These are phyloP conservation scores for Hanseniaspora occidentalis DNA, from an alignment of 805 yeast genomes.

Conservation along the genomic window DNA sequence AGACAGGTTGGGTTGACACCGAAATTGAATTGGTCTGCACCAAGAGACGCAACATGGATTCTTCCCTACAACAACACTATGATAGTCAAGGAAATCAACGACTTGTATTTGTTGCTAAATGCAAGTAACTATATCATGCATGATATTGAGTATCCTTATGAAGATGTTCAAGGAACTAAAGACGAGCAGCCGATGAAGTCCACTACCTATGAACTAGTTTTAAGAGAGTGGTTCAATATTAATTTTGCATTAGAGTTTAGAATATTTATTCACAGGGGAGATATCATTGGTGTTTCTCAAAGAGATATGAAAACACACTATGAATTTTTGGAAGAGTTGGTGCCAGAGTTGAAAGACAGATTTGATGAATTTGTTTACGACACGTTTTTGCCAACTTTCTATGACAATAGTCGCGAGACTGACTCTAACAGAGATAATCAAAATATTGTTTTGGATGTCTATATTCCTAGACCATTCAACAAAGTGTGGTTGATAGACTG, in stretches of 20 bases:
- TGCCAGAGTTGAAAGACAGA: slow-evolving; percentile 32
- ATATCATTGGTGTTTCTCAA: slow-evolving; percentile 66
- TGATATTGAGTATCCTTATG: slow-evolving; percentile 67
- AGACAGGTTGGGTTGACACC: slow-evolving; percentile 57
- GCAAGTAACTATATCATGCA: slow-evolving; percentile 82
- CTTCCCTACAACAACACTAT: slow-evolving; percentile 54
- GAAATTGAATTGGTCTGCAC: slow-evolving; percentile 94
- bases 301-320: slow-evolving; percentile 71
- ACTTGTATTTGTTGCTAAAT: slow-evolving; percentile 68
- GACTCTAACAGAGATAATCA: not conserved
- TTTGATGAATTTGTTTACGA: slow-evolving; percentile 46
- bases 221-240: slow-evolving; percentile 71
- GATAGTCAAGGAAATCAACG: slow-evolving; percentile 59
- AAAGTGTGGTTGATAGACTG: slow-evolving; percentile 66
- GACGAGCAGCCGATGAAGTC: slow-evolving; percentile 10
- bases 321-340: slow-evolving; percentile 45
- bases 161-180: slow-evolving; percentile 29
- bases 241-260: slow-evolving; percentile 91
- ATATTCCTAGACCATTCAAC: slow-evolving; percentile 62
- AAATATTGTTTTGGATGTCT: slow-evolving; percentile 62
- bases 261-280: slow-evolving; percentile 52
- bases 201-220: slow-evolving; percentile 48
- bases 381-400: slow-evolving; percentile 35
- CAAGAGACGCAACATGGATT: slow-evolving; percentile 92
- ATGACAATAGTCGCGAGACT: slow-evolving; percentile 21